These are phyloP conservation scores for Cercophora sp. DNA, from an alignment of 495 filamentous ascomycete species.

Conservation along the genomic window DNA sequence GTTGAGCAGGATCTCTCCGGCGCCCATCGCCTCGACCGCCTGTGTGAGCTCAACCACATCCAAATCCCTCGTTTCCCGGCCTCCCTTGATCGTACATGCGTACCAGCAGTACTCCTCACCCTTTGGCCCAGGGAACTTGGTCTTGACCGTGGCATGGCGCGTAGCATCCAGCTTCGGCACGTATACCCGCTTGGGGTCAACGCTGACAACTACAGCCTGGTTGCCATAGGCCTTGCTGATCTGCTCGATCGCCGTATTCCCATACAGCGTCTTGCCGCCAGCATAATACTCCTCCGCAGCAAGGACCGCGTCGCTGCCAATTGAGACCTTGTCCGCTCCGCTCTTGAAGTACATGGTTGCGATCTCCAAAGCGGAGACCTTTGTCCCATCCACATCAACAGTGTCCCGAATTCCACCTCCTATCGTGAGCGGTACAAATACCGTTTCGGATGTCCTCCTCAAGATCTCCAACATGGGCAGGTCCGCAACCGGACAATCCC, in stretches of 20 bases:
- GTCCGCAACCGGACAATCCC: constrained; percentile 87
- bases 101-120: constrained; percentile 93
- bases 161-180: constrained; percentile 70
- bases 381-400: constrained; percentile 82
- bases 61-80: constrained; percentile 82
- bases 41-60: constrained; percentile 82
- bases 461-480: constrained; percentile 94
- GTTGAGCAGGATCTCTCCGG: constrained; percentile 91
- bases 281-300: constrained; percentile 87
- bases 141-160: constrained; percentile 71
- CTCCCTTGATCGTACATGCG: constrained; percentile 94
- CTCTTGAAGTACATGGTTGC: constrained; percentile 97
- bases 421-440: constrained; percentile 96
- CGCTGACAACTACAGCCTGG: constrained; percentile 93
- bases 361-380: constrained; percentile 81
- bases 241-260: constrained; percentile 86
- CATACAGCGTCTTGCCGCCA: constrained; percentile 60
- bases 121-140: constrained; percentile 61
- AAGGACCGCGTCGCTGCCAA: constrained; percentile 89
- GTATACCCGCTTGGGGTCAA: constrained; percentile 89
- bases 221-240: constrained; percentile 93
- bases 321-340: constrained; percentile 97
- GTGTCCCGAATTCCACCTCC: constrained; percentile 93
- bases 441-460: constrained; percentile 77
- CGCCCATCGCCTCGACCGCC: constrained; percentile 94